Percentiles rank a stretch among this genome's conserved stretches.
Conservation (phyloP, 257 asterid species). For the Haberlea rhodopensis region DNA sequence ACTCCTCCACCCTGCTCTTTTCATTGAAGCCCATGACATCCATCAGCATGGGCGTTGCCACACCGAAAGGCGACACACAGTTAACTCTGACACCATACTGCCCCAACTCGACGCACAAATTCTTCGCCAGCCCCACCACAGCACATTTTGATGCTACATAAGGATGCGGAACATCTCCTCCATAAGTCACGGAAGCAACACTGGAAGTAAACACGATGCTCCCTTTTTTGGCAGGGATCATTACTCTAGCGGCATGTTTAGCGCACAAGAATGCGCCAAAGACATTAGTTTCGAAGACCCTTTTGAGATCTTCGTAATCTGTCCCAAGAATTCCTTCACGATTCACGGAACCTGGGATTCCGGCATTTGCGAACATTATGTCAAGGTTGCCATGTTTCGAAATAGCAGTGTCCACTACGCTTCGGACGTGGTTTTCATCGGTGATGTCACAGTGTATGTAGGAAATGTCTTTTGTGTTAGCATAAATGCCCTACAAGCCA, state of each 20-base stretch:
- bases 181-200: constrained; percentile 22
- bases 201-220: constrained; percentile 39
- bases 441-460: constrained; percentile 45
- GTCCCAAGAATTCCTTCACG: constrained; percentile 15
- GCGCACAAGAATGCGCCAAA: constrained; percentile 37
- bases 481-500: too few species aligned
- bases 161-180: constrained; percentile 27
- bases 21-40: neutral
- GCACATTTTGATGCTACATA: constrained; percentile 31
- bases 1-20: constrained; percentile 23
- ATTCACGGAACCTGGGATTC: neutral
- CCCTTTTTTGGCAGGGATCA: constrained; percentile 32
- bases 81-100: constrained; percentile 30
- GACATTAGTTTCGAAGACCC: constrained; percentile 38
- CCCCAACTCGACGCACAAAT: constrained; percentile 34
- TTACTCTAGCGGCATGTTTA: constrained; percentile 40
- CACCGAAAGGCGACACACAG: constrained; percentile 32
- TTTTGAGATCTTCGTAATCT: constrained; percentile 22
- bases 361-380: constrained; percentile 46
- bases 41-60: constrained; percentile 27
- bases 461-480: constrained; percentile 24
- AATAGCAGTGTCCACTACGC: constrained; percentile 32
- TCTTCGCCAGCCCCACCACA: constrained; percentile 32
- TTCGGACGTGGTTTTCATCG: constrained; percentile 27
- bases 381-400: constrained; percentile 41